Base-by-base conservation (phyloP, 1,139 yeast species). In the Geotrichum fermentans region DNA sequence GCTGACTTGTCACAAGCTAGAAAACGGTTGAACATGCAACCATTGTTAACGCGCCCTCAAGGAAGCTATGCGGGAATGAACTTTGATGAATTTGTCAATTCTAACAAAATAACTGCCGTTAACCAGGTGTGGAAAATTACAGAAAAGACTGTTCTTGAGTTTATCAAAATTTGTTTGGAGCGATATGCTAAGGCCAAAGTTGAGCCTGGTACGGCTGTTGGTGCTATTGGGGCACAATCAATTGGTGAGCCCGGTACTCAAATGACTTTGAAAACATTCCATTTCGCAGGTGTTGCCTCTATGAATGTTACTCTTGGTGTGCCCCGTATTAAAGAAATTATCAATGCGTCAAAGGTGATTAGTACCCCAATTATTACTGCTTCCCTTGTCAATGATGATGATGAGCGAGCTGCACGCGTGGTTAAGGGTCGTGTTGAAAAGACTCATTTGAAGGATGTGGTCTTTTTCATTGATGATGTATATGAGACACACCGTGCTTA, bases 161-260 rank as follows among this genome's bases (percentile, higher is more conserved):
- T 94, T 68, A 72, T 94, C 62, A 75, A 78, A 44, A 79, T 84
- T 57, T 87, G 97, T 60, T 74, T 92, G 54, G 73, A 75, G 59
- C 94, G 94, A 68, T 94, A 92, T 61, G 82, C 81, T 50, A 77
- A 84, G 58, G 96, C 99, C 13, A 83, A 83, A 68, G 97, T 94
- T 20, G 99, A 94, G 65, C 98, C 99, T 1, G 99, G 98, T 56
- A 92, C 98, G 7, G 98, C 99, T 2, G 98, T 92, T 45, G 98
- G 98, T 57, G 98, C 98, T 14, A 90, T 92, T 70, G 98, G 98
- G 56, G 98, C 98, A 0, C 98, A 92, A 64, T 87, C 96, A 32
- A 92, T 92, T 72, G 98, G 98, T 71, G 98, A 92, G 64, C 98
- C 98, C 10, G 98, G 98, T 69, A 92, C 98, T 0, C 98, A 92